Conservation (phyloP, 2,329 filamentous ascomycete genomes). For the Pseudogymnoascus sp. region DNA sequence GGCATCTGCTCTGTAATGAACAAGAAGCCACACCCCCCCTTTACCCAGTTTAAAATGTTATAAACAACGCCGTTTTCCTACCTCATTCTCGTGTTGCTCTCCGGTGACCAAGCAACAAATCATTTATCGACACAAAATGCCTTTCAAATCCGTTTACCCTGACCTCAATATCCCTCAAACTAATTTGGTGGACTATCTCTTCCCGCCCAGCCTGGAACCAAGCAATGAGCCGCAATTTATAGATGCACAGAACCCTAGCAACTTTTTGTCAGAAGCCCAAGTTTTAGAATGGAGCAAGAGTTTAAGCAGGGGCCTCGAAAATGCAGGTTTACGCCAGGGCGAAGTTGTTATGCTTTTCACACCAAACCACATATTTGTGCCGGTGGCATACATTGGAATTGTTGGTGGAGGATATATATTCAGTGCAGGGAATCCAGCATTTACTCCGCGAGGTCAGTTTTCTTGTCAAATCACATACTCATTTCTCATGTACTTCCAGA, state of each 20-base stretch:
- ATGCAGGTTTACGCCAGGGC: slow-evolving; percentile 36
- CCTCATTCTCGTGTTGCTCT: background rate
- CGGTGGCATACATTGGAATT: slow-evolving; percentile 44
- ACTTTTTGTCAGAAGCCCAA: slow-evolving; percentile 39
- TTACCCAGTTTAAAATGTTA: background rate
- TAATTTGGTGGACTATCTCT: slow-evolving; percentile 21
- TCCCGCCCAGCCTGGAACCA: slow-evolving; percentile 33
- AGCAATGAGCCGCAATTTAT: slow-evolving; percentile 44
- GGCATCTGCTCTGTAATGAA: background rate
- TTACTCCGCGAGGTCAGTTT: slow-evolving; percentile 38
- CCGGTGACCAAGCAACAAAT: background rate
- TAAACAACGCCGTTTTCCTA: background rate
- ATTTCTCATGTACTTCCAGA: slow-evolving; percentile 30
- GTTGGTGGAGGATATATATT: slow-evolving; percentile 45
- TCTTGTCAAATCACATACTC: background rate
- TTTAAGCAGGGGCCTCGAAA: slow-evolving; percentile 41
- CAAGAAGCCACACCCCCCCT: background rate
- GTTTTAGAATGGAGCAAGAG: slow-evolving; percentile 43
- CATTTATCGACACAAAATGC: slow-evolving; percentile 16
- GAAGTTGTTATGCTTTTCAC: slow-evolving; percentile 47
- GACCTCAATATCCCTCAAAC: slow-evolving; percentile 20
- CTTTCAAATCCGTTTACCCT: slow-evolving; percentile 19
- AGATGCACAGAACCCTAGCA: slow-evolving; percentile 38
- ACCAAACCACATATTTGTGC: slow-evolving; percentile 47
- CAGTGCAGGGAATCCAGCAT: slow-evolving; percentile 45